Percentiles rank a stretch among this genome's conserved stretches.
These are phyloP conservation scores for Aspergillus nomiae DNA, from an alignment of 2,329 filamentous ascomycete genomes.

Conservation along the genomic window DNA sequence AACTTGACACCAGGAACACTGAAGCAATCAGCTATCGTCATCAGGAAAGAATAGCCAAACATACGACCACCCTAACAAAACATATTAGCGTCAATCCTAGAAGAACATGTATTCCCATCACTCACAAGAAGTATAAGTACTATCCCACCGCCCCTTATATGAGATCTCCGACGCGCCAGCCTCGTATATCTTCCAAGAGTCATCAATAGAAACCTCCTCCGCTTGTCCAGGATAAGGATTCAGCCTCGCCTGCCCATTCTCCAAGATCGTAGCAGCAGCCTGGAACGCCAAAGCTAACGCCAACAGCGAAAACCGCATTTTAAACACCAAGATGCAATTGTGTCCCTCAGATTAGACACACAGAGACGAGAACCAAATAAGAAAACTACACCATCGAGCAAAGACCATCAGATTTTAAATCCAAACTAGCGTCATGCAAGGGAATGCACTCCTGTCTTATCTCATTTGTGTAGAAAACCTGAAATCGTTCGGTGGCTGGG, in stretches of 20 bases:
- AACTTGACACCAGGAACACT: slow-evolving; percentile 56
- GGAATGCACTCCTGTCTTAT: not conserved
- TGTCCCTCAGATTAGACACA: no score
- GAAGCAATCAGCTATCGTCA: slow-evolving; percentile 3
- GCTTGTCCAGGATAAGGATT: slow-evolving; percentile 42
- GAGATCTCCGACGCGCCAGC: slow-evolving; percentile 57
- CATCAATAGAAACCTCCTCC: slow-evolving; percentile 28
- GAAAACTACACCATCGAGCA: not conserved
- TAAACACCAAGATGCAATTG: not conserved
- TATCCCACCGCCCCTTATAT: slow-evolving; percentile 65
- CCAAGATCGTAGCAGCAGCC: slow-evolving; percentile 38
- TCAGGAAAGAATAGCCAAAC: slow-evolving; percentile 24
- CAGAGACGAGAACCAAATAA: not conserved
- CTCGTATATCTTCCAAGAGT: slow-evolving; percentile 51
- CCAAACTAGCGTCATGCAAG: not conserved
- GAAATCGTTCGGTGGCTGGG: not conserved
- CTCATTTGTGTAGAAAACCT: not conserved
- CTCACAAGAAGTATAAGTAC: slow-evolving; percentile 57
- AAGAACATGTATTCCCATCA: not conserved
- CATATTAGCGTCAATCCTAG: not conserved
- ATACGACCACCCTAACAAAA: slow-evolving; percentile 54
- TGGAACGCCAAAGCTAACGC: slow-evolving; percentile 13
- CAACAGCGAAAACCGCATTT: not conserved
- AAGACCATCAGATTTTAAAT: not conserved
- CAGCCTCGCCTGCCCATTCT: slow-evolving; percentile 45